Evolutionary conservation across 805 yeast genomes (phyloP), one percentile per base, ranked within the genome.

Genomic region (Wickerhamiella kazuoi): DNA sequence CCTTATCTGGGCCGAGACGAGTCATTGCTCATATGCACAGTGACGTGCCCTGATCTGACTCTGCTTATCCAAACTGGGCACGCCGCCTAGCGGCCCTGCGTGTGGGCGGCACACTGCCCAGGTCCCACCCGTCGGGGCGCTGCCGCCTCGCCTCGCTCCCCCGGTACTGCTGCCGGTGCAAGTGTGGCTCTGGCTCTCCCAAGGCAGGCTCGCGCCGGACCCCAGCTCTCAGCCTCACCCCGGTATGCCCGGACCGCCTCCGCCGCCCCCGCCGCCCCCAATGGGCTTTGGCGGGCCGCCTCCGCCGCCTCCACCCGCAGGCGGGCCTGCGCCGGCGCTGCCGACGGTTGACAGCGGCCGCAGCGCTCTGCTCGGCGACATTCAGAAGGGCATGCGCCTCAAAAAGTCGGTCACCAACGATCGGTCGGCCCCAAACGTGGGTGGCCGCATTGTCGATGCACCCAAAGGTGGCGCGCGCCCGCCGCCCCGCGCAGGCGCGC

Each of bases 331-430:
- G 11, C 44, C 46, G 41, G 55, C 43, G 50, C 59, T 32, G 47
- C 62, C 36, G 39, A 36, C 30, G 18, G 35, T 56, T 37, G 43
- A 53, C 16, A 50, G 51, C 11, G 59, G 55, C 48, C 46, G 54
- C 29, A 55, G 53, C 36, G 69, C 68, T 4, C 51, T 87, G 38
- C 64, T 87, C 20, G 82, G 90, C 23, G 93, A 81, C 54, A 87
- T 87, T 47, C 71, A 83, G 50, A 79, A 79, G 45, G 87, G 86
- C 18, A 60, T 53, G 38, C 56, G 50, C 35, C 45, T 48, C 28
- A 62, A 78, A 41, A 76, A 74, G 51, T 74, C 77, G 45, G 57
- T 52, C 45, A 70, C 96, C 45, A 61, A 69, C 59, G 76, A 72
- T 64, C 60, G 94, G 60, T 71, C 79, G 41, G 71, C 68, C 1